These are phyloP conservation scores for Cokeromyces recurvatus DNA, from an alignment of 371 early-diverging fungal species.

Conservation along the genomic window DNA sequence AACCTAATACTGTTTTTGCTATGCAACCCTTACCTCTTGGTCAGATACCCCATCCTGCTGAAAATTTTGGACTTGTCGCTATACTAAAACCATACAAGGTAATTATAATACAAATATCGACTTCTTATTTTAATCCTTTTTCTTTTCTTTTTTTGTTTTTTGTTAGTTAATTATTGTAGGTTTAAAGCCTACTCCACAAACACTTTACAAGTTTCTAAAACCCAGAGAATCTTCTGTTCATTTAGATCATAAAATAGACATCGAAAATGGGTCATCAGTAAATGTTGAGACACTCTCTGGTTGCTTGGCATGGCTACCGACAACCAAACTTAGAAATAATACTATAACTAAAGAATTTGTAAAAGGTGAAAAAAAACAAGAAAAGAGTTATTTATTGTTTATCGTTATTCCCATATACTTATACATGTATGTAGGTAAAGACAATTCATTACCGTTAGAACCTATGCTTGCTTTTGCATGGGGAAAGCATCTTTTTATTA, in stretches of 20 bases:
- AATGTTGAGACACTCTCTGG: conserved; percentile 46
- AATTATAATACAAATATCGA: conserved; percentile 1
- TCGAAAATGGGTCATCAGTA: conserved; percentile 11
- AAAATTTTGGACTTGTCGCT: conserved; percentile 67
- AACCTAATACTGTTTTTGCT: conserved; percentile 64
- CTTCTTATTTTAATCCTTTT: too few species aligned
- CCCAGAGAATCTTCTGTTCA: conserved; percentile 29
- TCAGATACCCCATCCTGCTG: conserved; percentile 59
- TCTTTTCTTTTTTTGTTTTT: too few species aligned
- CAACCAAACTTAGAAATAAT: conserved; percentile 31
- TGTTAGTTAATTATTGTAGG: conserved; percentile 72
- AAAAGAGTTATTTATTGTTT: background rate
- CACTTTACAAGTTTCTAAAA: conserved; percentile 59
- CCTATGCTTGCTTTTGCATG: conserved; percentile 64
- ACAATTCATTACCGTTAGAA: conserved; percentile 20
- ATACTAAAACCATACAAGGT: conserved; percentile 73
- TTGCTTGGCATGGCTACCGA: conserved; percentile 62
- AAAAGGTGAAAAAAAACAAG: too few species aligned
- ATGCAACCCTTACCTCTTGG: conserved; percentile 66
- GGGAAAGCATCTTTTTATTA: conserved; percentile 57
- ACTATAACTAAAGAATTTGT: too few species aligned
- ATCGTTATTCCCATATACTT: too few species aligned
- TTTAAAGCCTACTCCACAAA: conserved; percentile 70
- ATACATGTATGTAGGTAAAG: conserved; percentile 7
- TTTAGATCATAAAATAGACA: background rate